Evolutionary conservation across 192 early-diverging fungal species (phyloP).

Genomic region (Coemansia asiatica): DNA sequence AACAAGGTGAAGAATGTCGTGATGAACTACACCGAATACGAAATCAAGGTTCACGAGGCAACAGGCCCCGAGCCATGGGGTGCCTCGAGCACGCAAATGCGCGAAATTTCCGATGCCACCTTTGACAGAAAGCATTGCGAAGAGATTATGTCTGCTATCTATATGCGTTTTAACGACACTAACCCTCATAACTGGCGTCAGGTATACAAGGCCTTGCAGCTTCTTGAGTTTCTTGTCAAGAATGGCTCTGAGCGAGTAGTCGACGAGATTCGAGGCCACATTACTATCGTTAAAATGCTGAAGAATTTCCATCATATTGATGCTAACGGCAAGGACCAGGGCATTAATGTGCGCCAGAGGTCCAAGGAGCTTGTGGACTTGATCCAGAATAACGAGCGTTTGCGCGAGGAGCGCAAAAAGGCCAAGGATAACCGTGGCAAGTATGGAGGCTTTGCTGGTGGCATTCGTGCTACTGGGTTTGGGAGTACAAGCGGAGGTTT

Average conservation of each 20-base stretch:
- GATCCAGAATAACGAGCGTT: slow-evolving; percentile 70
- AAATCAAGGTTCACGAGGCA: slow-evolving; percentile 88
- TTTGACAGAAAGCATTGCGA: slow-evolving; percentile 85
- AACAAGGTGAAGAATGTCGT: slow-evolving; percentile 83
- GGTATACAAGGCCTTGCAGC: slow-evolving; percentile 93
- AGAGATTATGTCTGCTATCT: slow-evolving; percentile 95
- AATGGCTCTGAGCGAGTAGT: slow-evolving; percentile 93
- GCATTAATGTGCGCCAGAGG: slow-evolving; percentile 85
- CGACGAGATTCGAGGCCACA: slow-evolving; percentile 79
- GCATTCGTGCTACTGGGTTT: slow-evolving; percentile 27
- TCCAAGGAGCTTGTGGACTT: slow-evolving; percentile 89
- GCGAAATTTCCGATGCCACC: slow-evolving; percentile 90
- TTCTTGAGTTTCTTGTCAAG: slow-evolving; percentile 93
- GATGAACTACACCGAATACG: slow-evolving; percentile 90
- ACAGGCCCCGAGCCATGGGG: slow-evolving; percentile 95
- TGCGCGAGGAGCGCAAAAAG: slow-evolving; percentile 85
- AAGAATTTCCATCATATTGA: slow-evolving; percentile 88
- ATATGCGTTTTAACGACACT: slow-evolving; percentile 82
- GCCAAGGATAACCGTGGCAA: slow-evolving; percentile 88
- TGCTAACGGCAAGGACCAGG: slow-evolving; percentile 95
- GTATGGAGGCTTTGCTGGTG: slow-evolving; percentile 76
- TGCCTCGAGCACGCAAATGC: slow-evolving; percentile 89
- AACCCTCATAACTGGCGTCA: slow-evolving; percentile 85
- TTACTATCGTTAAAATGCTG: slow-evolving; percentile 86
- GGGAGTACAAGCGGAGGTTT: slow-evolving; percentile 31